Base-by-base conservation (phyloP, 2,329 filamentous ascomycete genomes). In the Diplodia intermedia region DNA sequence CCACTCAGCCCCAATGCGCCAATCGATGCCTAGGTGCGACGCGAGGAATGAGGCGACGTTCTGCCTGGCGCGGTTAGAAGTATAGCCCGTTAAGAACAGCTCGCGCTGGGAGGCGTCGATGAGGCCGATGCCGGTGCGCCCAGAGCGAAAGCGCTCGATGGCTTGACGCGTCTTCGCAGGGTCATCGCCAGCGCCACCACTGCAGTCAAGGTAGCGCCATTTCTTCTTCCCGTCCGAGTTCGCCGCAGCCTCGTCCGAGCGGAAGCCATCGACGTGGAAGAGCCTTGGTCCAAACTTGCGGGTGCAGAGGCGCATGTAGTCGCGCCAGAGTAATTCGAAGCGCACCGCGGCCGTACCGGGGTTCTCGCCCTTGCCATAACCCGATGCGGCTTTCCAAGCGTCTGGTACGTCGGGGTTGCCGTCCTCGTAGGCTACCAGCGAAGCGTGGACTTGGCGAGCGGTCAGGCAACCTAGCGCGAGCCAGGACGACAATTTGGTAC, bases 1-100 rank as follows among this genome's bases (percentile, higher is more conserved):
- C 90, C 90, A 94, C 75, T 94, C 91, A 0, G 91, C 92, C 0
- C 91, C 92, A 15, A 91, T 84, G 0, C 91, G 86, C 92, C 92
- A 95, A 77, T 94, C 91, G 26, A 94, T 88, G 1, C 85, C 84
- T 3, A 94, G 81, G 69, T 92, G 90, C 71, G 92, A 92, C 0
- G 90, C 79, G 1, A 94, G 80, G 75, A 92, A 94, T 18, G 85
- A 90, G 0, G 91, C 91, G 0, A 92, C 90, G 66, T 94, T 93
- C 76, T 94, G 91, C 2, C 91, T 82, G 0, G 90, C 89, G 15
- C 91, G 85, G 74, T 93, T 93, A 1, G 89, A 91, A 0, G 91
- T 93, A 76, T 93, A 94, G 0, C 91, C 92, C 0, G 91, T 94
- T 52, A 89, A 84, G 70, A 87, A 87, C 0, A 94, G 80, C 75